phyloP scores from a whole-genome alignment of 768 basidiomycete genomes.

The Rubroboletus pulcherrimus region DNA sequence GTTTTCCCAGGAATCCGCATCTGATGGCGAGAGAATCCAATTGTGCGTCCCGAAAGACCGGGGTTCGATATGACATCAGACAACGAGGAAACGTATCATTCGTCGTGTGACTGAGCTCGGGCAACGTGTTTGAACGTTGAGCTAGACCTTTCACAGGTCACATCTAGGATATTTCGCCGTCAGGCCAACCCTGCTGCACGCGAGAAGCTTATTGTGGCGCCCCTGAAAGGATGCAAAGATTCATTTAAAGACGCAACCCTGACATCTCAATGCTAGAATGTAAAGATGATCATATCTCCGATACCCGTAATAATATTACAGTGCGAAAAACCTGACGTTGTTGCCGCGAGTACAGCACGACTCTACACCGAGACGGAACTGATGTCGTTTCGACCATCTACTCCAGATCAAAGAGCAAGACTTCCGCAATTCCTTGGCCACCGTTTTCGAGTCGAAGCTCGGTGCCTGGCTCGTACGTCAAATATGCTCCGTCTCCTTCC shows the following conservation, averaged over 20 bases:
- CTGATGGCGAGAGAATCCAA: not conserved
- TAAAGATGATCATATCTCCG: slow-evolving; percentile 1
- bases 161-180: not conserved
- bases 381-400: slow-evolving; percentile 15
- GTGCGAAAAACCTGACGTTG: not conserved
- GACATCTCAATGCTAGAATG: slow-evolving; percentile 1
- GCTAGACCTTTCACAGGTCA: not conserved
- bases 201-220: not conserved
- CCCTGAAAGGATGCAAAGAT: not conserved
- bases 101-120: too few relatives aligned
- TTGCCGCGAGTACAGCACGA: not conserved
- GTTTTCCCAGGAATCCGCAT: not conserved
- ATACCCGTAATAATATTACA: slow-evolving; percentile 2
- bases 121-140: too few relatives aligned
- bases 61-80: not conserved
- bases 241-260: not conserved
- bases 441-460: slow-evolving; percentile 53
- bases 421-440: slow-evolving; percentile 64
- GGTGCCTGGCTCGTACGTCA: slow-evolving; percentile 40
- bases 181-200: not conserved
- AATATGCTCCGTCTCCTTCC: slow-evolving; percentile 88
- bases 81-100: too few relatives aligned
- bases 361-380: not conserved
- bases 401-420: slow-evolving; percentile 78
- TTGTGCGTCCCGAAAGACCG: not conserved